Evolutionary conservation across 1,139 yeast species (phyloP), one percentile per base, ranked within the genome.

Genomic region (Petasospora rhodanensis): DNA sequence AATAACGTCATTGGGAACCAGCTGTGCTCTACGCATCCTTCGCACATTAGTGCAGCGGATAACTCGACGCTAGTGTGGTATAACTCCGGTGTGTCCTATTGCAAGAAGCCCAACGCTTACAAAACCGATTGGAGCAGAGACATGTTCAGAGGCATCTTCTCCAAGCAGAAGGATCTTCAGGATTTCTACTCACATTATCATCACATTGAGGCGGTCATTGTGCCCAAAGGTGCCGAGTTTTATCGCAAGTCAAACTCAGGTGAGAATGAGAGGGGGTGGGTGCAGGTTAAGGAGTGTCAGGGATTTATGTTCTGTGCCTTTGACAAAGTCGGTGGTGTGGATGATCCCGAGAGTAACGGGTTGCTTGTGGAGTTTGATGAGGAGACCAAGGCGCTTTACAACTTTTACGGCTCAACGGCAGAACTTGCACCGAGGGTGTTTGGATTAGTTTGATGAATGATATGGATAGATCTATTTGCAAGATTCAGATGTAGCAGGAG

Each of bases 1-100:
- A 28, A 52, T 26, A 49, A 53, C n/a, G 46, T 64, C 7, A 44
- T 48, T 1, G 55, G 73, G 0, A 49, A 55, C 20, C 80, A 75
- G 46, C 53, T 76, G 6, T 76, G 83, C 45, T 73, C 80, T 0
- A 66, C 76, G 1, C 84, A 77, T 52, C 83, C 85, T 0, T 82
- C 80, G 2, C 85, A 77, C 52, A 46, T 77, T 2, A 57, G 64
- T 28, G 58, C 61, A 17, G 51, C 55, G 12, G 79, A 77, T 15
- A 61, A 60, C 28, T 34, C 51, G 6, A 55, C 59, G 4, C 52
- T 77, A 21, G 45, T 77, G 12, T 77, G 85, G 85, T 66, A 76
- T 35, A 77, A 76, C 46, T 73, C 82, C 1, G 84, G 85, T 0
- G 73, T 73, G 43, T 55, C 64, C 11, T 70, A 55, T 37, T 77